Conservation (phyloP, 2,329 filamentous ascomycete species). For the Alternaria longipes region DNA sequence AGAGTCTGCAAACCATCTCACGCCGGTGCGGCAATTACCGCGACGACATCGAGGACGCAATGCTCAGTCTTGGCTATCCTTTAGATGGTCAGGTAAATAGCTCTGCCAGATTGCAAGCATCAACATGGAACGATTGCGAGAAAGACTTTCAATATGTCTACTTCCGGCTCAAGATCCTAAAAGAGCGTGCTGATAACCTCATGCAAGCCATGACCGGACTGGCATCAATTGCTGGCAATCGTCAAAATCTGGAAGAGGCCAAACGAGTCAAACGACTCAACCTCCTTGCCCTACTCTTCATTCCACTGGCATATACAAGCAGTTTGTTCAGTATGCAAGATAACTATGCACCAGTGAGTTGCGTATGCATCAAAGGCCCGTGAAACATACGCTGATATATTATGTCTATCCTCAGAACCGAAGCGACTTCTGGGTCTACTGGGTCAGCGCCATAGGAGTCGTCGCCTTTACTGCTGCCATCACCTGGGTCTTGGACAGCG, state of each 20-base stretch:
- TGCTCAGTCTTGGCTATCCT: slow-evolving; percentile 40
- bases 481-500: slow-evolving; percentile 38
- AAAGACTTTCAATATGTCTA: slow-evolving; percentile 48
- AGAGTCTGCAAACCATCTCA: slow-evolving; percentile 42
- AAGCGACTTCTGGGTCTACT: slow-evolving; percentile 43
- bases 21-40: slow-evolving; percentile 48
- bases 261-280: slow-evolving; percentile 48
- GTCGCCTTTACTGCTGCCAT: slow-evolving; percentile 36
- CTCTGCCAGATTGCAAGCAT: not conserved
- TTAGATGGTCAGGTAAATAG: slow-evolving; percentile 20
- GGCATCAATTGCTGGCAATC: slow-evolving; percentile 46
- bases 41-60: slow-evolving; percentile 47
- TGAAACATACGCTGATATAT: not conserved
- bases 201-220: slow-evolving; percentile 48
- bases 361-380: not conserved
- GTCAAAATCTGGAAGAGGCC: slow-evolving; percentile 47
- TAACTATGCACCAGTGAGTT: slow-evolving; percentile 32
- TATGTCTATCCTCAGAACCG: slow-evolving; percentile 14
- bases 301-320: slow-evolving; percentile 47
- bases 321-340: slow-evolving; percentile 49
- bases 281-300: slow-evolving; percentile 44
- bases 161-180: slow-evolving; percentile 44
- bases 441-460: slow-evolving; percentile 40
- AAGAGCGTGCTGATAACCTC: slow-evolving; percentile 45
- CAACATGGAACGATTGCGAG: slow-evolving; percentile 38